A percentile compares a stretch with the other conserved stretches of the same genome.
Evolutionary conservation across 805 yeast species (phyloP).

Genomic region (Candida piceae): DNA sequence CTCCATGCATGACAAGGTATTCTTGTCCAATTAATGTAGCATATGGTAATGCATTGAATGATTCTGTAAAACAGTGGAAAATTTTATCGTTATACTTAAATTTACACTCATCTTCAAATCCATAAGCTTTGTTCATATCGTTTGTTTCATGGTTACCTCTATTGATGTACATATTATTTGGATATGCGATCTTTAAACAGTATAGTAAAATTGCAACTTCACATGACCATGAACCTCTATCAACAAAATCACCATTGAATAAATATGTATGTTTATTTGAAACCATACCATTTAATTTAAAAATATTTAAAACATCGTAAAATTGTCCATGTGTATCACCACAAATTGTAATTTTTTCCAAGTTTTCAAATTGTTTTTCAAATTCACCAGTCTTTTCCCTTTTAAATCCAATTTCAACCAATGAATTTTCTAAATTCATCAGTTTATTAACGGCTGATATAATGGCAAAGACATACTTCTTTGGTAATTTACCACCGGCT

Average conservation of each 20-base stretch:
- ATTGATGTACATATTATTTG: slow-evolving; percentile 66
- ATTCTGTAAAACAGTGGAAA: slow-evolving; percentile 77
- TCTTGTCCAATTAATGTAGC: slow-evolving; percentile 75
- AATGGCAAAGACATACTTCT: slow-evolving; percentile 77
- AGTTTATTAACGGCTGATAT: slow-evolving; percentile 64
- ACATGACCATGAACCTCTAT: slow-evolving; percentile 97
- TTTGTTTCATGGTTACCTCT: slow-evolving; percentile 97
- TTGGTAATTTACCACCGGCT: slow-evolving; percentile 69
- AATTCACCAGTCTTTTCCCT: slow-evolving; percentile 27
- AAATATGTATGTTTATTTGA: slow-evolving; percentile 63
- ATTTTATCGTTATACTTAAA: slow-evolving; percentile 78
- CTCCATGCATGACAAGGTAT: slow-evolving; percentile 93
- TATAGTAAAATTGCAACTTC: slow-evolving; percentile 85
- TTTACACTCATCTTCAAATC: slow-evolving; percentile 94
- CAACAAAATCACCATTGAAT: slow-evolving; percentile 97
- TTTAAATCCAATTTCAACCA: slow-evolving; percentile 59
- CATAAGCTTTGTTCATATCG: slow-evolving; percentile 95
- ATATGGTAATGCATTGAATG: slow-evolving; percentile 81
- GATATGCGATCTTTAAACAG: slow-evolving; percentile 71
- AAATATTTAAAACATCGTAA: slow-evolving; percentile 80
- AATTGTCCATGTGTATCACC: slow-evolving; percentile 99
- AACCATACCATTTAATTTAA: slow-evolving; percentile 69
- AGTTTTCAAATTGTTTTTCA: slow-evolving; percentile 32
- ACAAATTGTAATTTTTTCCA: slow-evolving; percentile 67
- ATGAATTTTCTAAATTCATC: slow-evolving; percentile 60